Evolutionary conservation across 148 eudicot genomes (phyloP), one percentile per base, ranked within the genome.

Genomic region (Heliamphora exappendiculata): DNA sequence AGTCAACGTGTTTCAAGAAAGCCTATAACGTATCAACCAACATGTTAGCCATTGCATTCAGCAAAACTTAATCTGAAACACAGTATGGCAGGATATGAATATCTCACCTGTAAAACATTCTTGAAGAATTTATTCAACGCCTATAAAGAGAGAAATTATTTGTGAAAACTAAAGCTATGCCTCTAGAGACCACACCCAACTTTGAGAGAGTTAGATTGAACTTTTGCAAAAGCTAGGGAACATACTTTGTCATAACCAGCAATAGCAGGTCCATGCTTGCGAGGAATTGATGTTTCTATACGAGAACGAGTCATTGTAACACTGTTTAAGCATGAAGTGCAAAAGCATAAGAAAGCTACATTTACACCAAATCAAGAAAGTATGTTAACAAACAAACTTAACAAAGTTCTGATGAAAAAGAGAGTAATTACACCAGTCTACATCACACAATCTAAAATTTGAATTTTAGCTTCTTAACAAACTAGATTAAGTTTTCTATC

Each of bases 191-290:
- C 50, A 26, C 17, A 47, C 10, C 41, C 39, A 5, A 49, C 31
- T 9, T 60, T 3, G 24, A 11, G 62, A 60, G 17, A 60, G 37
- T 57, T 57, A 7, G 62, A n/a, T 34, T 68, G 7, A 29, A 70
- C 17, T 33, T 19, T 42, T 19, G 74, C 24, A 34, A 33, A 33
- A 64, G 31, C 19, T 34, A 77, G 33, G 26, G 54, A 68, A 76
- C 96, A 64, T 89, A 94, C 98, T 66, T 90, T 83, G 83, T 95
- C 97, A 85, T 94, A 94, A 76, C 98, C 98, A 73, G 98, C 97
- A 78, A 95, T 82, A 76, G 94, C 88, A 80, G 98, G 96, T 45
- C 97, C 98, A 76, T 95, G 98, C 83, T 95, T 95, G 79, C 96
- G 87, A 75, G 98, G 98, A 85, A 95, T 95, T 41, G 97, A 91